Evolutionary conservation across 768 basidiomycete species (phyloP).

Genomic region (Asterophora parasitica): DNA sequence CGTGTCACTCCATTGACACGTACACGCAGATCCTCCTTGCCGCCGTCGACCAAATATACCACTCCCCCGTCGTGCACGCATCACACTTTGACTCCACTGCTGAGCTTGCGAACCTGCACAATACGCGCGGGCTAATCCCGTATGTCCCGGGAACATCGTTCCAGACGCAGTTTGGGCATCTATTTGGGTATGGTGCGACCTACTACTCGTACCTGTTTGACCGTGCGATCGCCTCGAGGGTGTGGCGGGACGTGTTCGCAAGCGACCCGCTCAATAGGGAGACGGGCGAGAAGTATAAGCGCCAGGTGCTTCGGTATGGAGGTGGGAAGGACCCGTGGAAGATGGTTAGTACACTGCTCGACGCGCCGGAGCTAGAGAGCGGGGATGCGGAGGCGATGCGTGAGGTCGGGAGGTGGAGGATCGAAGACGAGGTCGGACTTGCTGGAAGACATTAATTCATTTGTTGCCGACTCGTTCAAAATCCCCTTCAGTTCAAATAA

Average conservation of each 20-base stretch:
- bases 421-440: constrained; percentile 66
- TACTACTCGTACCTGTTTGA: constrained; percentile 99
- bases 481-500: background rate
- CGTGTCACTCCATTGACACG: constrained; percentile 81
- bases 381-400: constrained; percentile 86
- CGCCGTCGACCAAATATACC: constrained; percentile 84
- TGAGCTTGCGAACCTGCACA: constrained; percentile 55
- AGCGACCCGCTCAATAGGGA: constrained; percentile 62
- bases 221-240: constrained; percentile 89
- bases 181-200: constrained; percentile 95
- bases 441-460: constrained; percentile 51
- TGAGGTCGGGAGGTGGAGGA: constrained; percentile 84
- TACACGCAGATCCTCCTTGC: constrained; percentile 90
- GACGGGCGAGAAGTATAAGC: constrained; percentile 78
- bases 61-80: constrained; percentile 59
- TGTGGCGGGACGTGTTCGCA: constrained; percentile 77
- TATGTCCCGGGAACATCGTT: constrained; percentile 83
- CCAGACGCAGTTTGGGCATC: constrained; percentile 94
- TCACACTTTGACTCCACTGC: constrained; percentile 69
- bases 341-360: constrained; percentile 75
- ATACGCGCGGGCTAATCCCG: constrained; percentile 74
- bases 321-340: constrained; percentile 93
- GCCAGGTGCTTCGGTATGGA: constrained; percentile 71
- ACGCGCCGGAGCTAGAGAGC: constrained; percentile 53
- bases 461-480: too few relatives aligned